These are phyloP conservation scores for Phytopythium chamaehyphon DNA, from an alignment of 352 stramenopile genomes.

Conservation along the genomic window DNA sequence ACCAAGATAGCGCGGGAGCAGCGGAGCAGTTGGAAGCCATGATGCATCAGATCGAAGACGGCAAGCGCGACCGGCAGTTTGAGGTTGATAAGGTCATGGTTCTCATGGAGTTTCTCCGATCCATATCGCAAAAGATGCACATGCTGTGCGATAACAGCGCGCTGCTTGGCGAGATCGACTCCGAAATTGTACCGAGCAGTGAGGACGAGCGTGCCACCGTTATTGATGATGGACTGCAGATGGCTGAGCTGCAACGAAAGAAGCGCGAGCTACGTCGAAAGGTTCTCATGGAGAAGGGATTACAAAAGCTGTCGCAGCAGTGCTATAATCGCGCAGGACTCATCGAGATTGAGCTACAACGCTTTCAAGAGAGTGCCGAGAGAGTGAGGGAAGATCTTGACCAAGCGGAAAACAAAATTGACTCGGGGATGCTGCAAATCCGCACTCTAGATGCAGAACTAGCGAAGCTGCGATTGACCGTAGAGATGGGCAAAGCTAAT, in stretches of 20 bases:
- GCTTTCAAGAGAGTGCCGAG: slow-evolving; percentile 36
- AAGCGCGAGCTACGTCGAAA: slow-evolving; percentile 70
- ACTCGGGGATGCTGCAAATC: slow-evolving; percentile 62
- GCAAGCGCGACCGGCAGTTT: slow-evolving; percentile 57
- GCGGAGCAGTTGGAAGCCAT: slow-evolving; percentile 63
- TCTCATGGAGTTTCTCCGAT: slow-evolving; percentile 48
- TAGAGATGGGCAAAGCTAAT: slow-evolving; percentile 57
- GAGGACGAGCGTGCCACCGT: slow-evolving; percentile 21
- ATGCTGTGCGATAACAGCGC: slow-evolving; percentile 45
- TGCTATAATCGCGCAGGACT: slow-evolving; percentile 59
- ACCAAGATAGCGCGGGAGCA: slow-evolving; percentile 64
- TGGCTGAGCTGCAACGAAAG: slow-evolving; percentile 61
- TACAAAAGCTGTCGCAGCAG: slow-evolving; percentile 64
- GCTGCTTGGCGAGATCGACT: slow-evolving; percentile 45
- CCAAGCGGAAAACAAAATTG: slow-evolving; percentile 66
- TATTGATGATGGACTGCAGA: slow-evolving; percentile 19
- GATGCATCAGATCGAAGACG: slow-evolving; percentile 61
- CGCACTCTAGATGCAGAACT: slow-evolving; percentile 58
- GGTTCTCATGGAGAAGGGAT: slow-evolving; percentile 64
- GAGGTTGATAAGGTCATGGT: slow-evolving; percentile 48
- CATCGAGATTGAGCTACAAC: slow-evolving; percentile 54
- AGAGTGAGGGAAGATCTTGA: slow-evolving; percentile 50
- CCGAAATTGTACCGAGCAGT: slow-evolving; percentile 14
- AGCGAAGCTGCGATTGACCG: slow-evolving; percentile 56
- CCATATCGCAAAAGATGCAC: slow-evolving; percentile 51